Evolutionary conservation across 768 basidiomycete species (phyloP).

Genomic region (Tubosaeta sp.): DNA sequence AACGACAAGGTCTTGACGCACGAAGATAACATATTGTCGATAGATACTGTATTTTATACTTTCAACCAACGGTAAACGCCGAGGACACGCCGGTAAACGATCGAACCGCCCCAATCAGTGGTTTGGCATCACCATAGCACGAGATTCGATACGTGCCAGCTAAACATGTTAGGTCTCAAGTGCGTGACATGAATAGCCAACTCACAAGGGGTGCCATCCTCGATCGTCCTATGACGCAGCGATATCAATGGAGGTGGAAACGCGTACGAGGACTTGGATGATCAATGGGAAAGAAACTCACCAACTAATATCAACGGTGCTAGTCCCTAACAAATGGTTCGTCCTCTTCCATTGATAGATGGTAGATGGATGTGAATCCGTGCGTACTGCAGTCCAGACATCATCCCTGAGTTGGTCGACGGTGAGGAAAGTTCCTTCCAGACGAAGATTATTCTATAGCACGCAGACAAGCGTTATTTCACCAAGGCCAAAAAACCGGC

Average conservation of each 20-base stretch:
- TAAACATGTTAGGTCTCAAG: slow-evolving; percentile 15
- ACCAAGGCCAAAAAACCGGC: neutral
- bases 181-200: neutral
- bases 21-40: neutral
- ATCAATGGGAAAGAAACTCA: slow-evolving; percentile 21
- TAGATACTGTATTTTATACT: neutral
- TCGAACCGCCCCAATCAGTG: slow-evolving; percentile 55
- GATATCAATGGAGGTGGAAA: neutral
- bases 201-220: slow-evolving; percentile 43
- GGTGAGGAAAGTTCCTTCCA: slow-evolving; percentile 69
- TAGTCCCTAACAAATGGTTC: slow-evolving; percentile 53
- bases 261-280: slow-evolving; percentile 4
- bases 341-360: slow-evolving; percentile 61
- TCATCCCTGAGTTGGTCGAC: slow-evolving; percentile 51
- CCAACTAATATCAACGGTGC: slow-evolving; percentile 66
- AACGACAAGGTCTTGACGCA: neutral
- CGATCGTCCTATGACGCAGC: slow-evolving; percentile 49
- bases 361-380: slow-evolving; percentile 79
- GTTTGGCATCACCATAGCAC: slow-evolving; percentile 78
- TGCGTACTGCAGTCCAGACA: slow-evolving; percentile 54
- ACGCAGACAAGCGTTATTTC: neutral
- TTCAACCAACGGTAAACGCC: slow-evolving; percentile 48
- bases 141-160: slow-evolving; percentile 67
- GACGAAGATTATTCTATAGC: slow-evolving; percentile 66
- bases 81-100: slow-evolving; percentile 61